Evolutionary conservation across 805 yeast genomes (phyloP).

Genomic region (Teunomyces kruisii): DNA sequence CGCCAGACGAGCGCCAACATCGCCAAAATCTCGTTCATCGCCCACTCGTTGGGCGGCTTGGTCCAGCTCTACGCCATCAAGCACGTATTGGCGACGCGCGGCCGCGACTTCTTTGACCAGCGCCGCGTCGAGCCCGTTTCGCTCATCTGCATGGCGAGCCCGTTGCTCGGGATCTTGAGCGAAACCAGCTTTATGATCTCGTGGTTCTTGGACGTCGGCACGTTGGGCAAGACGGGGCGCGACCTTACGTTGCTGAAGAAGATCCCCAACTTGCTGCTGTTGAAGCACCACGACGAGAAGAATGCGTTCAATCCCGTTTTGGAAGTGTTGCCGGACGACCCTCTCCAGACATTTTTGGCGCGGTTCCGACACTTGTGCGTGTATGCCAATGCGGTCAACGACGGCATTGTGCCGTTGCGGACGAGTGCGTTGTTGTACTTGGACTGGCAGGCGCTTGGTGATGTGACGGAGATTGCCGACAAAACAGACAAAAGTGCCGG

Average conservation of each 20-base stretch:
- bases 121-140: constrained; percentile 30
- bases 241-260: constrained; percentile 40
- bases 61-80: constrained; percentile 43
- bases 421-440: constrained; percentile 42
- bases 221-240: constrained; percentile 46
- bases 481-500: background rate
- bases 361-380: constrained; percentile 34
- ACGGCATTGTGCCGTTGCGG: constrained; percentile 46
- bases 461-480: constrained; percentile 29
- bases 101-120: constrained; percentile 28
- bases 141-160: constrained; percentile 42
- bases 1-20: constrained; percentile 15
- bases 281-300: constrained; percentile 11
- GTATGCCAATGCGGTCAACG: constrained; percentile 46
- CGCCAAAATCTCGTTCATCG: constrained; percentile 38
- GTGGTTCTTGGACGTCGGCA: constrained; percentile 45
- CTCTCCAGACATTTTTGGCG: constrained; percentile 30
- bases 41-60: constrained; percentile 46
- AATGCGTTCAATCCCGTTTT: constrained; percentile 32
- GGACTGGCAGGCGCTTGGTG: constrained; percentile 44
- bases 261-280: constrained; percentile 23
- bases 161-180: constrained; percentile 41
- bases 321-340: constrained; percentile 42
- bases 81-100: constrained; percentile 31
- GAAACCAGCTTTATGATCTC: constrained; percentile 40